phyloP scores from a whole-genome alignment of 2,329 filamentous ascomycete genomes.

The Xylariaceae sp. region DNA sequence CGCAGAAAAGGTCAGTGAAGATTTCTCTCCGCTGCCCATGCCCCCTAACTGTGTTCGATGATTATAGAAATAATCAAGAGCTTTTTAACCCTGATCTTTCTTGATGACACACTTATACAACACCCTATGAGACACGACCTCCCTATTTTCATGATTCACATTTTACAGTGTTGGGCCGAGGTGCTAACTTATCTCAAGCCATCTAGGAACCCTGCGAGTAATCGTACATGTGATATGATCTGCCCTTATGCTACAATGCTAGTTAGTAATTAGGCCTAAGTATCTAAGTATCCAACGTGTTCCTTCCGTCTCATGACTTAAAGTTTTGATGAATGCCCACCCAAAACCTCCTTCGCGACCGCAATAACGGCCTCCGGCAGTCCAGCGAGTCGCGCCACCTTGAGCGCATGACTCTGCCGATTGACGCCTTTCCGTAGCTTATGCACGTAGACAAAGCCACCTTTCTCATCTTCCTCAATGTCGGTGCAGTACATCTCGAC shows the following conservation, averaged over 20 bases:
- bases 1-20: slow-evolving; percentile 53
- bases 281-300: no score
- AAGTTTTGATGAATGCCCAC: no score
- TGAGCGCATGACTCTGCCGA: slow-evolving; percentile 85
- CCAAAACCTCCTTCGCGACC: slow-evolving; percentile 68
- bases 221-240: slow-evolving; percentile 1
- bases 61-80: slow-evolving; percentile 65
- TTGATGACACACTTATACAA: slow-evolving; percentile 64
- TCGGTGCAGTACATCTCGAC: slow-evolving; percentile 89
- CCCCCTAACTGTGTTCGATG: slow-evolving; percentile 50
- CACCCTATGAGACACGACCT: slow-evolving; percentile 60
- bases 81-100: slow-evolving; percentile 70
- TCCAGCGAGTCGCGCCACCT: slow-evolving; percentile 89
- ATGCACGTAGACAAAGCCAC: slow-evolving; percentile 87
- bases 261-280: not conserved
- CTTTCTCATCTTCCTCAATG: slow-evolving; percentile 73
- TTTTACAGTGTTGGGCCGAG: slow-evolving; percentile 3
- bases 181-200: slow-evolving; percentile 31
- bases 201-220: not conserved
- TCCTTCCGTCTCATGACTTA: no score
- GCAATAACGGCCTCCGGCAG: slow-evolving; percentile 75
- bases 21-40: slow-evolving; percentile 22
- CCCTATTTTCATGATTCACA: slow-evolving; percentile 4
- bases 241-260: not conserved
- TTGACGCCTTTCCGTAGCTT: slow-evolving; percentile 83